Base-by-base conservation (phyloP, 192 early-diverging fungal genomes). In the Gonapodya sp. region DNA sequence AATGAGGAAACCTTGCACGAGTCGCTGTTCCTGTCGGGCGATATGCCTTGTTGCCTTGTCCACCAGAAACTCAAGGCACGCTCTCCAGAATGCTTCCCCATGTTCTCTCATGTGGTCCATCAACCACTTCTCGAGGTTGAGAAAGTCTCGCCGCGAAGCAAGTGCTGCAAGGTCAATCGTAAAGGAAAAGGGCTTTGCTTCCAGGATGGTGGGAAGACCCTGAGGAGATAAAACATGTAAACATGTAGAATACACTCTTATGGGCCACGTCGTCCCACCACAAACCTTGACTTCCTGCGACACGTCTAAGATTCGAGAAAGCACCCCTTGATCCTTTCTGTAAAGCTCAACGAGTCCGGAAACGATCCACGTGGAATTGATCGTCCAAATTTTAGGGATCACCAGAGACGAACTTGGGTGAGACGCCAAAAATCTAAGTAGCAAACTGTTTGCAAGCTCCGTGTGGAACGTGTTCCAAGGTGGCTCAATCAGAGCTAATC, bases 51-150 rank as follows among this genome's bases (percentile, higher is more conserved):
- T 81, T 0, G 93, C 84, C 81, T 95, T 94, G 36, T 92, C 87
- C 37, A 83, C 87, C 36, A 96, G 83, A 81, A 93, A 95, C 31
- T 95, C 93, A 73, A 96, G 83, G 82, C 94, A 94, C 0, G 92
- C 89, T 24, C 85, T 85, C 37, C 92, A 78, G 86, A 96, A 96
- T 14, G 82, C 35, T 37, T 92, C 89, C n/a, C 91, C 88, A 36
- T 91, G 87, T 1, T 90, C 87, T 1, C 82, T 77, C 14, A 95
- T 88, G 34, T 92, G 91, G 73, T 94, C 94, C 79, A 88, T 89
- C 2, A 96, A 83, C 94, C 94, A 96, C 83, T 94, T 95, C 81
- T 95, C 95, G 0, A 96, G 81, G 79, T 94, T 95, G 1, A 96
- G 82, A 74, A 91, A 93, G 80, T 95, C 93, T 33, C 93, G 85